Conservation (phyloP, 2,329 filamentous ascomycete species). For the Botryotinia narcissicola region DNA sequence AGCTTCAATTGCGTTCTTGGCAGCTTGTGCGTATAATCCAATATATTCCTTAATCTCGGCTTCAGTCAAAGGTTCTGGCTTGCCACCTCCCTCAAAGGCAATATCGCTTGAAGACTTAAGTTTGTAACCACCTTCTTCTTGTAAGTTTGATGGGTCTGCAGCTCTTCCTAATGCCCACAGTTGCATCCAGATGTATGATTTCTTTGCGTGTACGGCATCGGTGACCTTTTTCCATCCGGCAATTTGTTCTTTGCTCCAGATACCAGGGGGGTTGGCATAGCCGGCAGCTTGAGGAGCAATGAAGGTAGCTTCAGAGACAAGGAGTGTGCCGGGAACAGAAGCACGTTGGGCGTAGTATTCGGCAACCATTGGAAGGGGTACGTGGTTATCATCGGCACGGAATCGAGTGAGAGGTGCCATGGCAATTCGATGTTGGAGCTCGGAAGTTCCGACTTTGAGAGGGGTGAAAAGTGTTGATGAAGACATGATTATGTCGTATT, state of each 20-base stretch:
- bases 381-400: constrained; percentile 48
- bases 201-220: constrained; percentile 57
- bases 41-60: constrained; percentile 39
- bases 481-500: constrained; percentile 13
- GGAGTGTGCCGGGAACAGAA: constrained; percentile 49
- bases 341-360: constrained; percentile 56
- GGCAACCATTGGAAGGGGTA: constrained; percentile 44
- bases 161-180: constrained; percentile 59
- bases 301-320: constrained; percentile 55
- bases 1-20: constrained; percentile 50
- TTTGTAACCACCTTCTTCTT: constrained; percentile 29
- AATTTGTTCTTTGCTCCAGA: constrained; percentile 53
- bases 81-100: constrained; percentile 28
- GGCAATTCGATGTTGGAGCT: constrained; percentile 47
- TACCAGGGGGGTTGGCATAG: constrained; percentile 52
- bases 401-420: constrained; percentile 59
- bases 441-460: constrained; percentile 43
- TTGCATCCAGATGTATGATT: constrained; percentile 57
- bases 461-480: constrained; percentile 44
- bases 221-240: constrained; percentile 57
- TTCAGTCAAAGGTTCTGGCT: constrained; percentile 41
- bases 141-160: constrained; percentile 24
- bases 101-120: constrained; percentile 31
- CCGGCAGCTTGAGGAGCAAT: constrained; percentile 47
- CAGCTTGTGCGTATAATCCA: constrained; percentile 39